Percentiles rank a stretch among this genome's conserved stretches.
Conservation (phyloP, 768 basidiomycete genomes). For the Galerina sulciceps region DNA sequence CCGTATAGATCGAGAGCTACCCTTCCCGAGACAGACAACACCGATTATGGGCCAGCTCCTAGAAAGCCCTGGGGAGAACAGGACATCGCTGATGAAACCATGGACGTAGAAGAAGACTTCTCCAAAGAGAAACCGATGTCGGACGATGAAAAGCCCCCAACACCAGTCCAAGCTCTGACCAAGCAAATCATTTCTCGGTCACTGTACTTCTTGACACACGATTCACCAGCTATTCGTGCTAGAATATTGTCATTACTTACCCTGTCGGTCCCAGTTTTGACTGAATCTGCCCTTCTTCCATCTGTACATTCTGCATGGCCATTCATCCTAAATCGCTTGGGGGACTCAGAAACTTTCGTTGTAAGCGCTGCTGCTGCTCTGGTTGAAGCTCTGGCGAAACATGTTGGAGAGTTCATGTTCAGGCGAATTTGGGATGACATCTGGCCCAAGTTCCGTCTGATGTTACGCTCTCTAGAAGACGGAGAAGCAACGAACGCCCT, state of each 20-base stretch:
- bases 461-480: conserved; percentile 64
- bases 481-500: conserved; percentile 73
- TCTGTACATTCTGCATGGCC: conserved; percentile 92
- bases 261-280: conserved; percentile 73
- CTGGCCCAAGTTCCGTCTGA: conserved; percentile 79
- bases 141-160: conserved; percentile 57
- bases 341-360: conserved; percentile 77
- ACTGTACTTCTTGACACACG: conserved; percentile 89
- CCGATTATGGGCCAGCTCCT: conserved; percentile 65
- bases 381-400: conserved; percentile 68
- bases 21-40: conserved; percentile 39
- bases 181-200: conserved; percentile 88
- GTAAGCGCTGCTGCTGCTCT: conserved; percentile 75
- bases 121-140: conserved; percentile 31
- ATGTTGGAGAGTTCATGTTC: conserved; percentile 87
- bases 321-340: conserved; percentile 85
- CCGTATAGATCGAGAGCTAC: conserved; percentile 44
- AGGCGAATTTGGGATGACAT: conserved; percentile 88
- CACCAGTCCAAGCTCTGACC: conserved; percentile 75
- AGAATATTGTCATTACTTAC: conserved; percentile 78
- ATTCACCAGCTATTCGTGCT: conserved; percentile 83
- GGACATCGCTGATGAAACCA: conserved; percentile 17
- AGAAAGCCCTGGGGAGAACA: conserved; percentile 55
- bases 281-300: conserved; percentile 78
- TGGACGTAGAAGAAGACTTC: conserved; percentile 9